Base-by-base conservation (phyloP, 1,139 yeast species). In the Scheffersomyces cryptocercus region DNA sequence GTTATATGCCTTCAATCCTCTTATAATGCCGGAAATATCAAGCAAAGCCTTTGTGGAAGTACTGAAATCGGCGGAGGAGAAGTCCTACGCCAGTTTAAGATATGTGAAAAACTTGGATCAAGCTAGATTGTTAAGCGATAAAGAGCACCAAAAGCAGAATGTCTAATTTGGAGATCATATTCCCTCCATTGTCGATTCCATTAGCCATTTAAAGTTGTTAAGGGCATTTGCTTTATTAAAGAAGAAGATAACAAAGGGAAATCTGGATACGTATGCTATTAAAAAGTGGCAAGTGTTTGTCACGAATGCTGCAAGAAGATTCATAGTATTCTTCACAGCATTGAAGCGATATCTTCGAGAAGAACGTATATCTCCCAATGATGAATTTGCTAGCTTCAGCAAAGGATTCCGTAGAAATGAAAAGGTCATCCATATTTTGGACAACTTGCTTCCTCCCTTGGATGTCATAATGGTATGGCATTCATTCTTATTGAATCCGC, bases 381-480 rank as follows among this genome's bases (percentile, higher is more conserved):
- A 37, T 16, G 50, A 47, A 14, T 28, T 8, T 4, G 33, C 36
- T 42, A 15, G 47, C 38, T 35, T 20, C 24, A 13, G 49, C 46
- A 6, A 41, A 29, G 7, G 39, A 39, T 14, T 41, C 35, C 10
- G 36, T 31, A 24, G 29, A 29, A 15, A 38, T 12, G 9, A 35
- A 35, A 10, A 37, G 36, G 31, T 41, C 26, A 20, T 20, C 26
- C 5, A 8, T 20, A 20, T 8, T 6, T 39, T 47, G 12, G 38
- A 43, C 29, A 40, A 35, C 16, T 31, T 49, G 15, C 41, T 65
- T 29, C 73, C 74, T 1, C 73, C 73, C 1, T 49, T 69, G 35
- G 76, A 70, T 45, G 64, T 71, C 4, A 41, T 70, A 8, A 59
- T 71, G 67, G 70, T 71, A 1, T 72, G 77, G 77, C 75, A 72